Evolutionary conservation across 331 rosid species (phyloP).

Genomic region (Saraca asoca): DNA sequence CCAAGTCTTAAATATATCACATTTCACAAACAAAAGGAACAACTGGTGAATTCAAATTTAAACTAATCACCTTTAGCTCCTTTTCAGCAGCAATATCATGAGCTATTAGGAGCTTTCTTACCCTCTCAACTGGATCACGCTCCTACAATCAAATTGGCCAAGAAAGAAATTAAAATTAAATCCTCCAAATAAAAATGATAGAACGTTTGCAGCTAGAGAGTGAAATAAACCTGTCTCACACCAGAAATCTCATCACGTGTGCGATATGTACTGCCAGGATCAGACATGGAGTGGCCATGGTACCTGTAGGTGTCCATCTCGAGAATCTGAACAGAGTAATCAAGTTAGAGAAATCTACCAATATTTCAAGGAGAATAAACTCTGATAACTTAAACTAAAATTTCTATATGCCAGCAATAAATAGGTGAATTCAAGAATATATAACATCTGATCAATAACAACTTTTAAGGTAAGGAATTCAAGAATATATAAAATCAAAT

Average conservation of each 20-base stretch:
- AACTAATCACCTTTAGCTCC: slow-evolving; percentile 74
- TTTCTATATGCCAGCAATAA: neutral
- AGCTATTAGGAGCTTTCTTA: slow-evolving; percentile 72
- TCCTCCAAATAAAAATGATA: neutral
- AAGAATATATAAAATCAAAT: neutral
- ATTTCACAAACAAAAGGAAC: slow-evolving; percentile 18
- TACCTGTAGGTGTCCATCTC: slow-evolving; percentile 99
- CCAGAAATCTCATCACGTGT: slow-evolving; percentile 98
- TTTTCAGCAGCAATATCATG: slow-evolving; percentile 83
- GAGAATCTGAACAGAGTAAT: slow-evolving; percentile 65
- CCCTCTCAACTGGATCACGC: slow-evolving; percentile 94
- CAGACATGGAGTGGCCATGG: slow-evolving; percentile 99
- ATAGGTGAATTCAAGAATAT: neutral
- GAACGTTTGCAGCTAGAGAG: slow-evolving; percentile 4
- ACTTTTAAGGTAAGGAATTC: slow-evolving; percentile 7
- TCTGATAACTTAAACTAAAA: slow-evolving; percentile 22
- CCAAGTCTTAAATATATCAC: slow-evolving; percentile 13
- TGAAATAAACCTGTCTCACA: slow-evolving; percentile 73
- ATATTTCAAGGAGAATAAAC: slow-evolving; percentile 10
- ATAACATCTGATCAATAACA: neutral
- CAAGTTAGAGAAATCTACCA: slow-evolving; percentile 32
- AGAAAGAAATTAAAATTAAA: slow-evolving; percentile 17
- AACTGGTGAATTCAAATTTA: slow-evolving; percentile 26
- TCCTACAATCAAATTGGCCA: slow-evolving; percentile 57
- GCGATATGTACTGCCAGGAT: slow-evolving; percentile 98